Percentiles rank a stretch among this genome's conserved stretches.
These are phyloP conservation scores for Kluyveromyces lactis DNA, from an alignment of 805 yeast species.

Conservation along the genomic window DNA sequence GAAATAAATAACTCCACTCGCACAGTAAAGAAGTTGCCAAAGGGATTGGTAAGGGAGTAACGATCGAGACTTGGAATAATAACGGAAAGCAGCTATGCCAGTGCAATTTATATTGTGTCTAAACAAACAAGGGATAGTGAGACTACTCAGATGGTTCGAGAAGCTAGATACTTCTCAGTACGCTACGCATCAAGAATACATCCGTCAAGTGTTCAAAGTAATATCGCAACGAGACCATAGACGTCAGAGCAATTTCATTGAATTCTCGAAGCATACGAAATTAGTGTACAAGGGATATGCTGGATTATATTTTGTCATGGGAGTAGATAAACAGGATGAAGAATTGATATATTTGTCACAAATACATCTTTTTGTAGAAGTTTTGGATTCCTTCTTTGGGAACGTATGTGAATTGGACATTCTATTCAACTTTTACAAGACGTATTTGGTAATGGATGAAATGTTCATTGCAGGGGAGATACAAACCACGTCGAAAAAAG, in stretches of 20 bases:
- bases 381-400: constrained; percentile 76
- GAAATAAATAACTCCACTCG: too few species aligned
- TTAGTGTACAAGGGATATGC: constrained; percentile 86
- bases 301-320: constrained; percentile 80
- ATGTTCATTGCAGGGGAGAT: constrained; percentile 85
- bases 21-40: too few species aligned
- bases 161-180: constrained; percentile 15
- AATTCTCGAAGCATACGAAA: constrained; percentile 51
- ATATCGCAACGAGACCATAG: constrained; percentile 79
- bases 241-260: constrained; percentile 75
- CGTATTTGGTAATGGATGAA: constrained; percentile 77
- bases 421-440: constrained; percentile 83
- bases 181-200: constrained; percentile 25
- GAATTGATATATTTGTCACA: constrained; percentile 78
- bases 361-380: constrained; percentile 82
- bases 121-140: constrained; percentile 88
- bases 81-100: constrained; percentile 40
- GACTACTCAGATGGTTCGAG: constrained; percentile 74
- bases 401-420: constrained; percentile 91
- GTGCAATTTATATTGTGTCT: constrained; percentile 74
- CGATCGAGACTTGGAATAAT: too few species aligned
- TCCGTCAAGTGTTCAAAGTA: constrained; percentile 57
- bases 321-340: constrained; percentile 71
- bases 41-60: too few species aligned
- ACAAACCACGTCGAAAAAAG: constrained; percentile 71